Evolutionary conservation across 208 protist genomes (phyloP).

Genomic region (Trypanosoma vivax): DNA sequence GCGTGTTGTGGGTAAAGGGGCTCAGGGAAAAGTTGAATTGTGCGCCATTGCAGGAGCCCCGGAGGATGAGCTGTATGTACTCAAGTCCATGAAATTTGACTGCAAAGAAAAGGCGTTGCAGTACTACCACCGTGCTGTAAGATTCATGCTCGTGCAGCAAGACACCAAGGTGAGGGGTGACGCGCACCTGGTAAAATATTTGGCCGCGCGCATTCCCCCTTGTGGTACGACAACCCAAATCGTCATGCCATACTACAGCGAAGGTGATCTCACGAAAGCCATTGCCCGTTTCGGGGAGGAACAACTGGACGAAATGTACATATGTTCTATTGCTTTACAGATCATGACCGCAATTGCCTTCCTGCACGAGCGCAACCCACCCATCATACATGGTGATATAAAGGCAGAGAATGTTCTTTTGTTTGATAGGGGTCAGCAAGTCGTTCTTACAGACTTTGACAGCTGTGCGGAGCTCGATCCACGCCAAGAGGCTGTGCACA

Average conservation of each 20-base stretch:
- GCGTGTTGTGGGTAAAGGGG: conserved; percentile 43
- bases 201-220: conserved; percentile 56
- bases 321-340: conserved; percentile 61
- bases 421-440: conserved; percentile 36
- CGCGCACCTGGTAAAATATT: conserved; percentile 63
- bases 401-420: conserved; percentile 77
- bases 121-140: conserved; percentile 62
- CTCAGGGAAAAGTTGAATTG: conserved; percentile 54
- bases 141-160: conserved; percentile 63
- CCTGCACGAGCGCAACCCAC: conserved; percentile 69
- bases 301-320: conserved; percentile 39
- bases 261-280: conserved; percentile 44
- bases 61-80: conserved; percentile 16
- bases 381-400: conserved; percentile 77
- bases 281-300: conserved; percentile 38
- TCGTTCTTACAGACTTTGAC: conserved; percentile 79
- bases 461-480: conserved; percentile 40
- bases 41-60: conserved; percentile 21
- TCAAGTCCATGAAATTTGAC: conserved; percentile 55
- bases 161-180: conserved; percentile 6
- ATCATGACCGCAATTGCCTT: conserved; percentile 43
- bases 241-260: conserved; percentile 71
- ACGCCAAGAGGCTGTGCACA: conserved; percentile 23
- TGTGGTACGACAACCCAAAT: conserved; percentile 39
- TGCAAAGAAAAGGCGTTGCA: conserved; percentile 19